Percentiles rank a stretch among this genome's conserved stretches.
Evolutionary conservation across 2,329 filamentous ascomycete species (phyloP).

Genomic region (Coniochaeta ligniaria): DNA sequence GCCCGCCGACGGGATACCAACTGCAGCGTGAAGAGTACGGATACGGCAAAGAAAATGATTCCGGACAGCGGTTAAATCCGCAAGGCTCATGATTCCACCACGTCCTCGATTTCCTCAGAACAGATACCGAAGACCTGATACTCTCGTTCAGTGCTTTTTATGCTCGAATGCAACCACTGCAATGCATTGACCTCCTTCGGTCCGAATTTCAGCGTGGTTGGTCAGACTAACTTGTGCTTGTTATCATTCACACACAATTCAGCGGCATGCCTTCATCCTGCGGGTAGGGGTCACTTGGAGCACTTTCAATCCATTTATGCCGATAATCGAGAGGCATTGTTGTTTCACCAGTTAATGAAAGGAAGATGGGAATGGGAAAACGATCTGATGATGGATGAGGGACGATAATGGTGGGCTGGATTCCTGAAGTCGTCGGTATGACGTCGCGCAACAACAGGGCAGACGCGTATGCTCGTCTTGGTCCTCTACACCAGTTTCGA

Average conservation of each 20-base stretch:
- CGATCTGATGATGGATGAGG: neutral
- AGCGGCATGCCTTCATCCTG: neutral
- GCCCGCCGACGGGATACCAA: conserved; percentile 50
- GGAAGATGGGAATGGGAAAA: neutral
- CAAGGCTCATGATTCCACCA: neutral
- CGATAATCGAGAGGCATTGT: neutral
- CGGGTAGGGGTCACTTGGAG: neutral
- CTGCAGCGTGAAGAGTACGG: conserved; percentile 53
- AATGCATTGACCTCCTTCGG: neutral
- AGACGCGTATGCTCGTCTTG: neutral
- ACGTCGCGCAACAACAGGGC: neutral
- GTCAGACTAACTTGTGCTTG: neutral
- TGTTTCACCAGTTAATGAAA: neutral
- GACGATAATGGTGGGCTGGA: neutral
- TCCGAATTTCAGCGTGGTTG: neutral
- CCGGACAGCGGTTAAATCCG: neutral
- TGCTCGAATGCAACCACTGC: neutral
- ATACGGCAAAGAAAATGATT: conserved; percentile 55
- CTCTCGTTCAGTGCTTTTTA: neutral
- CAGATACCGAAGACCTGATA: neutral
- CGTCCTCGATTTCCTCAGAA: neutral
- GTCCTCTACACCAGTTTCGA: neutral
- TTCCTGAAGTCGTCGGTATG: neutral
- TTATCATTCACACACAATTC: neutral
- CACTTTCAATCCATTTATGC: neutral